These are phyloP conservation scores for Cercospora janseana DNA, from an alignment of 2,329 filamentous ascomycete species.

Conservation along the genomic window DNA sequence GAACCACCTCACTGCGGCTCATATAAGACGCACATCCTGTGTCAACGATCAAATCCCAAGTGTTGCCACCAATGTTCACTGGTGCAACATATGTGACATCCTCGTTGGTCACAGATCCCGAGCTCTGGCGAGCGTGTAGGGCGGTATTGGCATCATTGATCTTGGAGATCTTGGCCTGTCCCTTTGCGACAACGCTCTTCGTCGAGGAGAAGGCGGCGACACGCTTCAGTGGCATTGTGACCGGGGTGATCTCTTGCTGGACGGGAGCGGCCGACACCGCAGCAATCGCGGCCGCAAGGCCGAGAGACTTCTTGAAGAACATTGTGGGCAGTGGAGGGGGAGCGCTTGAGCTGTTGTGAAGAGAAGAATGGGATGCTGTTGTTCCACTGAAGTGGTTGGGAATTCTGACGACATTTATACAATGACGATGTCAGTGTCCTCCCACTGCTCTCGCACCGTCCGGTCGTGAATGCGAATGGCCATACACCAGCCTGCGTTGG, in stretches of 20 bases:
- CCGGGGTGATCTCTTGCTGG: conserved; percentile 8
- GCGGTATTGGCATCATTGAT: conserved; percentile 13
- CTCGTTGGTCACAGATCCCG: conserved; percentile 24
- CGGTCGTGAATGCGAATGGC: background rate
- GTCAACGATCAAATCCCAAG: conserved; percentile 24
- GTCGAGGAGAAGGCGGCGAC: conserved; percentile 15
- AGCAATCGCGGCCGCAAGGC: conserved; percentile 19
- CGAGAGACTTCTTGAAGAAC: conserved; percentile 19
- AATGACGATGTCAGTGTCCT: too few relatives aligned
- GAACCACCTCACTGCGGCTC: background rate
- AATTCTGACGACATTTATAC: too few relatives aligned
- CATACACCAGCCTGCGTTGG: background rate
- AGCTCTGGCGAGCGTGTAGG: conserved; percentile 15
- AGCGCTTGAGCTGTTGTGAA: background rate
- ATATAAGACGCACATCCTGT: conserved; percentile 21
- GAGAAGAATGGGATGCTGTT: background rate
- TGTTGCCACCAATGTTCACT: conserved; percentile 20
- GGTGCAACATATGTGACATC: conserved; percentile 25
- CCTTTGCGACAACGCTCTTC: conserved; percentile 21
- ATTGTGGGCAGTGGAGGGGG: conserved; percentile 10
- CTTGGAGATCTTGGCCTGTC: conserved; percentile 16
- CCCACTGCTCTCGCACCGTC: too few relatives aligned
- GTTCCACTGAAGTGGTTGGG: background rate
- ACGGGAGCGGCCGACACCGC: conserved; percentile 19
- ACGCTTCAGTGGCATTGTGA: conserved; percentile 16